Conservation (phyloP, 257 asterid species). For the Solanum ossicruentum region DNA sequence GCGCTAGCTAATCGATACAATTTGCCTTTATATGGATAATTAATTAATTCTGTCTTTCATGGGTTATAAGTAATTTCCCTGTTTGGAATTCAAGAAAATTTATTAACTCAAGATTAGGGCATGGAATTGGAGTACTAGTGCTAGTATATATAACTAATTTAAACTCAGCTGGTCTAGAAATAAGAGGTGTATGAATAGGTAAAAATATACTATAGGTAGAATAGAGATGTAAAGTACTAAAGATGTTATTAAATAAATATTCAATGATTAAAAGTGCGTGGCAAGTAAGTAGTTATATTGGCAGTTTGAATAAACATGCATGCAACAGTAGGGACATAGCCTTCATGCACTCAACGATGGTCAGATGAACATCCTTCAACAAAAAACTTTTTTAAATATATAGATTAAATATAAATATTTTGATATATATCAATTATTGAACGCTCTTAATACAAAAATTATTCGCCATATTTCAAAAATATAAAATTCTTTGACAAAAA, state of each 20-base stretch:
- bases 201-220: not conserved
- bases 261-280: not conserved
- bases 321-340: not conserved
- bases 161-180: not conserved
- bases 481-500: too few species aligned
- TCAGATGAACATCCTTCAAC: fast-evolving
- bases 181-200: not conserved
- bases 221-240: not conserved
- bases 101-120: not conserved
- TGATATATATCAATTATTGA: too few species aligned
- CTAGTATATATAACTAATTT: not conserved
- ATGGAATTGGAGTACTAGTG: not conserved
- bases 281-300: not conserved
- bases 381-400: fast-evolving
- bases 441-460: too few species aligned
- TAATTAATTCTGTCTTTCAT: not conserved
- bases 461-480: too few species aligned
- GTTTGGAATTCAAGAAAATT: not conserved
- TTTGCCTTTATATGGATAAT: not conserved
- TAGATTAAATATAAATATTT: too few species aligned
- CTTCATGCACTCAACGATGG: too few species aligned
- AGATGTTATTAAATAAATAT: not conserved
- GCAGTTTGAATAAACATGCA: not conserved
- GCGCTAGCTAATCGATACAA: not conserved
- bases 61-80: not conserved